Evolutionary conservation across 2,329 filamentous ascomycete species (phyloP).

Genomic region (Ophiostoma piceae): DNA sequence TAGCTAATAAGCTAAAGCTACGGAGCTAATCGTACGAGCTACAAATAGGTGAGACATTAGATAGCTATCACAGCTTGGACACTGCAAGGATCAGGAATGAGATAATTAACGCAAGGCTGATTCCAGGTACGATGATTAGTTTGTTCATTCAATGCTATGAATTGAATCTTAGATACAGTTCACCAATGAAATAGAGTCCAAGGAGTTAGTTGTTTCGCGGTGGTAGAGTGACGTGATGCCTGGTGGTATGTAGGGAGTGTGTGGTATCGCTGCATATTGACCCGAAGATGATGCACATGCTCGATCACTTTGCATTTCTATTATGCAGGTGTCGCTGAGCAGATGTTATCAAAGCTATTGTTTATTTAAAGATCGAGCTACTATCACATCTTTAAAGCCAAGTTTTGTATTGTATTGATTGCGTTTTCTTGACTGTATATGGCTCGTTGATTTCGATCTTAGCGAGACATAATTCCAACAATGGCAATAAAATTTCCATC

Average conservation of each 20-base stretch:
- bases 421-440: no score
- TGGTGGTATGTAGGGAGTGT: not conserved
- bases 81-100: not conserved
- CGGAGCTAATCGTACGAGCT: not conserved
- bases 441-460: no score
- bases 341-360: not conserved
- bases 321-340: not conserved
- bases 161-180: no score
- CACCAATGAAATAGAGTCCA: not conserved
- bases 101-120: not conserved
- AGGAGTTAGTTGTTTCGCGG: not conserved
- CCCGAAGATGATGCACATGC: not conserved
- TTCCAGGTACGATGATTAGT: no score
- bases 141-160: no score
- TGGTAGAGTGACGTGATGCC: not conserved
- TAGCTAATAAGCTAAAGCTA: not conserved
- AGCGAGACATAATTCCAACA: no score
- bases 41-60: not conserved
- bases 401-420: no score
- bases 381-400: no score
- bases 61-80: not conserved
- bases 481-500: no score
- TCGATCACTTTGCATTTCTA: not conserved
- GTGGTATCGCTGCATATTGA: not conserved
- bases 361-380: no score